Evolutionary conservation across 306 rosid species (phyloP), one percentile per base, ranked within the genome.

Genomic region (Crataegus laevigata): DNA sequence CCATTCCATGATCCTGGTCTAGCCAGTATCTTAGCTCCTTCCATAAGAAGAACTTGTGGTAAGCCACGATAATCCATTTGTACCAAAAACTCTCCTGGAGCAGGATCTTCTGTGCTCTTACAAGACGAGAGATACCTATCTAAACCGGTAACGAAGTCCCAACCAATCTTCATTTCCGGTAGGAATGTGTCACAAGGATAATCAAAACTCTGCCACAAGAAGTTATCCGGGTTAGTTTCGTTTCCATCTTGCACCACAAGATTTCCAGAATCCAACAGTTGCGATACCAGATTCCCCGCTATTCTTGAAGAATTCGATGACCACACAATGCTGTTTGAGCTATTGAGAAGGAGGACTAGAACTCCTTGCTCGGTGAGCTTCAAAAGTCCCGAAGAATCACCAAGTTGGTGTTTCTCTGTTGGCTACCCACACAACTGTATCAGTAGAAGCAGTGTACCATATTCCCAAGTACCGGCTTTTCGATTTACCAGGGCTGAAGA

Each of bases 31-130:
- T 75, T 30, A 1, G 81, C 67, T 3, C 86, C 88, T 45, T 80
- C 64, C 88, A 81, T 64, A 64, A 76, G 26, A 43, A 34, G 36
- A 11, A 75, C 6, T 24, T 84, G 79, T 10, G 89, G 85, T 68
- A 70, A 67, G 43, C 68, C 77, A 25, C 26, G 29, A 1, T 0
- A 11, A 28, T 40, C 40, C 3, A 73, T 24, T 55, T 80, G 72
- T 58, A 65, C 66, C 0, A 73, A 24, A 4, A 85, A 84, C 22
- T 68, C 83, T 42, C 88, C 89, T 1, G 77, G 83, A 62, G 93
- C 86, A n/a, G 89, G 90, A 64, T 87, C 91, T 3, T 85, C 78
- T 70, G 72, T 24, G 50, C 58, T 82, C 71, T 73, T 85, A 89
- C 88, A 85, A 18, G 87, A 71, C 0, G 82, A 62, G 4, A 80